These are phyloP conservation scores for Aspergillus cejpii DNA, from an alignment of 2,329 filamentous ascomycete genomes.

Conservation along the genomic window DNA sequence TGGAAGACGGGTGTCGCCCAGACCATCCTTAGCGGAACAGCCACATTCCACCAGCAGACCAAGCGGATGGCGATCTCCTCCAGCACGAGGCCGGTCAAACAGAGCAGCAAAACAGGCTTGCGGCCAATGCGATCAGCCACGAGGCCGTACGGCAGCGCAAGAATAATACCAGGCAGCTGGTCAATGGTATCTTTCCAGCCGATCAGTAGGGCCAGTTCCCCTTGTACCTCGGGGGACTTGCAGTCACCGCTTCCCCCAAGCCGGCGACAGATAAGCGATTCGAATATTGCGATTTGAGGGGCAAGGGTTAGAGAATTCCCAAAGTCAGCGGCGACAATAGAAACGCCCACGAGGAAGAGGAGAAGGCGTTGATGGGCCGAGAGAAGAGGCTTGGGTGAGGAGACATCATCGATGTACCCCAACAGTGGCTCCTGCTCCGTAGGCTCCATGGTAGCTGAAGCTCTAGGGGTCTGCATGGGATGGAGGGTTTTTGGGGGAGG, in stretches of 20 bases:
- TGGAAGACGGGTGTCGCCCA: slow-evolving; percentile 14
- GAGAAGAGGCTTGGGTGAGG: neutral
- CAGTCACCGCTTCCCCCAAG: neutral
- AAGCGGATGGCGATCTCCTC: slow-evolving; percentile 6
- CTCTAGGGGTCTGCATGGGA: no score
- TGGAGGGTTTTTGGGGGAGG: no score
- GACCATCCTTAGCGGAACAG: slow-evolving; percentile 7
- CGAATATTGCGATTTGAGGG: slow-evolving; percentile 11
- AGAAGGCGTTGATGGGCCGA: neutral
- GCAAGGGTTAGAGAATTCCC: slow-evolving; percentile 9
- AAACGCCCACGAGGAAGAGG: slow-evolving; percentile 4
- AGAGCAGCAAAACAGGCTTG: slow-evolving; percentile 6
- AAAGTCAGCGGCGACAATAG: slow-evolving; percentile 9
- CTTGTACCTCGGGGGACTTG: slow-evolving; percentile 9
- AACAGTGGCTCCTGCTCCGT: no score
- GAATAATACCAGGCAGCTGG: slow-evolving; percentile 8
- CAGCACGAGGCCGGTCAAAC: slow-evolving; percentile 6
- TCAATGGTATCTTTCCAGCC: slow-evolving; percentile 11
- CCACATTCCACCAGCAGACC: slow-evolving; percentile 9
- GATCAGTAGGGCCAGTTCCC: slow-evolving; percentile 9
- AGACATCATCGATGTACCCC: no score
- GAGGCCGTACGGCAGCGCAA: slow-evolving; percentile 11
- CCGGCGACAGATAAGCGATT: slow-evolving; percentile 11
- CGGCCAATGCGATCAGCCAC: slow-evolving; percentile 12
- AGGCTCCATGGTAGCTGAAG: no score